Evolutionary conservation across 352 stramenopile species (phyloP), one percentile per base, ranked within the genome.

Genomic region (Phytophthora constricta): DNA sequence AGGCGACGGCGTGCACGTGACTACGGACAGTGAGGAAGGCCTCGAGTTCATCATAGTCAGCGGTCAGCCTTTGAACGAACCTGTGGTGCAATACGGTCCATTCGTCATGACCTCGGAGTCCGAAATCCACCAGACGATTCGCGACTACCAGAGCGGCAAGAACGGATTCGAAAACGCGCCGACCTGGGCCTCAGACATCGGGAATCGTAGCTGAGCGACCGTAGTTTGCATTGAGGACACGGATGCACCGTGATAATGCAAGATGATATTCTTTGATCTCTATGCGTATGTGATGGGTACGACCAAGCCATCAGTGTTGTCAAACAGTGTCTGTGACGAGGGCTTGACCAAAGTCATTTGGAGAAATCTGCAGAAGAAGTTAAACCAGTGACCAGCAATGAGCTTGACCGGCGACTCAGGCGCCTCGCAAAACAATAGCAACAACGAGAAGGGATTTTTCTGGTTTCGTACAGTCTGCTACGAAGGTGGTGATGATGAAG

Each of bases 161-260:
- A 92, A 92, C 48, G 81, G 84, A 14, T 92, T 92, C 62, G 84
- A 92, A 58, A 84, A 84, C 31, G 84, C 84, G 3, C 67, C 68
- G 2, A 62, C 69, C 45, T 92, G 84, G 84, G 37, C 73, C 41
- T 91, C 80, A 16, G 57, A 86, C 13, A 90, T 90, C 52, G 76
- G 74, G 26, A 74, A 74, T 22, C 70, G 58, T 34, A 4, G 50
- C 14, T 63, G 33, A 47, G 13, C n/a, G n/a, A n/a, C n/a, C n/a
- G n/a, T n/a, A n/a, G n/a, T n/a, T n/a, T n/a, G n/a, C n/a, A n/a
- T n/a, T n/a, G n/a, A n/a, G n/a, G n/a, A n/a, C n/a, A n/a, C n/a
- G n/a, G n/a, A n/a, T n/a, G n/a, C n/a, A n/a, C n/a, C n/a, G n/a
- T n/a, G n/a, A n/a, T n/a, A n/a, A n/a, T n/a, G n/a, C n/a, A n/a